Evolutionary conservation across 2,329 filamentous ascomycete species (phyloP), one percentile per base, ranked within the genome.

Genomic region (Catunica adiposa): DNA sequence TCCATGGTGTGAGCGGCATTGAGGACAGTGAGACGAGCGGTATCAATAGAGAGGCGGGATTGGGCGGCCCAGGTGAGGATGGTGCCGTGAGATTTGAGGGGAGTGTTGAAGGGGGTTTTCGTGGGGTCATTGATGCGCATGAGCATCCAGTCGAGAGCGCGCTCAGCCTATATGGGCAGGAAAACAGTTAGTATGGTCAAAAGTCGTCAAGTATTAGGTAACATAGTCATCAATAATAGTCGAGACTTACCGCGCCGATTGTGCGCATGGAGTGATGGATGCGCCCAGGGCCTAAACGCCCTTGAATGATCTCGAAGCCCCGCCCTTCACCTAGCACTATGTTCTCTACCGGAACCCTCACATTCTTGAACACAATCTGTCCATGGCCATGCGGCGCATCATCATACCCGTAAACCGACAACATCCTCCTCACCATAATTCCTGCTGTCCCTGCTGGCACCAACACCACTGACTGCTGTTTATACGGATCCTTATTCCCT

Each of bases 301-400:
- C 92, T 69, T 98, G 92, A 66, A 98, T 96, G 66, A 98, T 95
- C 70, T 98, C 92, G 68, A 98, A 98, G 20, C 92, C 92, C 60
- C 87, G 82, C 61, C 92, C 92, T 68, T 92, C 87, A 59, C 92
- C 90, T 2, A 98, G 83, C 9, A 97, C 85, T 65, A 98, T 83
- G 72, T 86, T 92, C 63, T 74, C 73, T 31, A 75, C 80, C 6
- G 90, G 90, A 0, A 98, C 86, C 58, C 90, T 85, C 60, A 97
- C 92, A 66, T 97, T 84, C 58, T 82, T 76, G 71, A 98, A 97
- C 37, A 74, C 79, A 66, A 98, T 81, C 69, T 98, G 90, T 47
- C 89, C 92, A 71, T 98, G 92, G 56, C 92, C 92, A 68, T 98
- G 92, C 1, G 92, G 92, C n/a, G 92, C 92, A 64, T 98, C 92